Evolutionary conservation across 1,284 basidiomycete genomes (phyloP).

Genomic region (Ceratobasidium sp.): DNA sequence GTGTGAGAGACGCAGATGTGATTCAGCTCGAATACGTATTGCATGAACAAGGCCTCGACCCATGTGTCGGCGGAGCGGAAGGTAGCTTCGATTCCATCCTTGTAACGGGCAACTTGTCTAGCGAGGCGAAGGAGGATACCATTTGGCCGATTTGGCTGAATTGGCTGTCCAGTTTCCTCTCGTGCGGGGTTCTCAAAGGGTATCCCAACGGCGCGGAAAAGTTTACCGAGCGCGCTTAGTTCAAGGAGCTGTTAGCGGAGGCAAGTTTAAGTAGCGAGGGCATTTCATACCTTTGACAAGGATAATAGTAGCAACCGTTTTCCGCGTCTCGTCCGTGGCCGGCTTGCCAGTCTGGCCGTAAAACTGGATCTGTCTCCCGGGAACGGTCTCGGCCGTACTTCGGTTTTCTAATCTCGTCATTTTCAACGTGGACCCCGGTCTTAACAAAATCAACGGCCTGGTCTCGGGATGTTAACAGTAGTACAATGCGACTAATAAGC

Average conservation of each 20-base stretch:
- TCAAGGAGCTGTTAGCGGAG: no score
- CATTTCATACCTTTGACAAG: constrained; percentile 24
- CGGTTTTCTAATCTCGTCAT: constrained; percentile 22
- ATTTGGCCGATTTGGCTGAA: not conserved
- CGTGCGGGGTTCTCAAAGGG: constrained; percentile 52
- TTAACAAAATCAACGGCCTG: constrained; percentile 42
- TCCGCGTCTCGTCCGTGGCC: constrained; percentile 29
- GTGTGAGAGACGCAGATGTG: constrained; percentile 46
- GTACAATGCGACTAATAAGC: no score
- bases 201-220: constrained; percentile 71
- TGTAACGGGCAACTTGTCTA: constrained; percentile 12
- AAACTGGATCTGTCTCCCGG: constrained; percentile 6
- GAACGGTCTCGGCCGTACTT: constrained; percentile 8
- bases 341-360: constrained; percentile 37
- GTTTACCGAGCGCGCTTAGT: constrained; percentile 66
- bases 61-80: not conserved
- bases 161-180: not conserved
- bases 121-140: not conserved
- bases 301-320: constrained; percentile 34
- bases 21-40: constrained; percentile 43
- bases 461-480: no score
- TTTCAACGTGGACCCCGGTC: constrained; percentile 13
- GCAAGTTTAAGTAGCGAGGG: not conserved
- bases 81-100: not conserved
- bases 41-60: constrained; percentile 24